Evolutionary conservation across 192 early-diverging fungal genomes (phyloP).

Genomic region (Coemansia sp.): DNA sequence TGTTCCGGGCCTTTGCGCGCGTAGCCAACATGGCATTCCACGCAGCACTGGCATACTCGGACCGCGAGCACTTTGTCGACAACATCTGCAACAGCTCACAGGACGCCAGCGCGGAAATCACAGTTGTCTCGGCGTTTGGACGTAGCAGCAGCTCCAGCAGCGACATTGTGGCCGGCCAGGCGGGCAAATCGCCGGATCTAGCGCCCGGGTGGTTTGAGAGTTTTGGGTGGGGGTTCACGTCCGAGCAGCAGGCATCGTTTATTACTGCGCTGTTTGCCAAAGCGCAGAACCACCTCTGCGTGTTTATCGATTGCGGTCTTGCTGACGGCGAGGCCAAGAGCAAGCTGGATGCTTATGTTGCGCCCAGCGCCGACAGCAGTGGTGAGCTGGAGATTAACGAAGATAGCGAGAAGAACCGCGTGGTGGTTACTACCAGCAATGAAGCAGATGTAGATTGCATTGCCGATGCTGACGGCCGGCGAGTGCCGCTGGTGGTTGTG

Average conservation of each 20-base stretch:
- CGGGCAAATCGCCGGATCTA: not conserved
- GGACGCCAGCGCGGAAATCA: conserved; percentile 60
- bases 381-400: not conserved
- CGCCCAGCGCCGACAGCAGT: not conserved
- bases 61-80: conserved; percentile 67
- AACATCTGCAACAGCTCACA: conserved; percentile 60
- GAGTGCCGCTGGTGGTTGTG: conserved; percentile 64
- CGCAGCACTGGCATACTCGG: conserved; percentile 61
- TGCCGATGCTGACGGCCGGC: conserved; percentile 40
- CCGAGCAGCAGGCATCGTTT: conserved; percentile 54
- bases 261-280: conserved; percentile 52
- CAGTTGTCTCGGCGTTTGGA: conserved; percentile 71
- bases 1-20: conserved; percentile 79
- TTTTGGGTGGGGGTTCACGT: conserved; percentile 49
- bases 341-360: not conserved
- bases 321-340: conserved; percentile 31
- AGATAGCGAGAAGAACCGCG: not conserved
- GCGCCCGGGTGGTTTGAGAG: conserved; percentile 41
- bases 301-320: conserved; percentile 73
- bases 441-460: not conserved
- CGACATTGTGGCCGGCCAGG: not conserved
- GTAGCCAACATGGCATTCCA: conserved; percentile 67
- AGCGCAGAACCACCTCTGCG: conserved; percentile 52
- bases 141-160: conserved; percentile 7
- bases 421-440: not conserved